Percentiles rank a stretch among this genome's conserved stretches.
Evolutionary conservation across 2,329 filamentous ascomycete species (phyloP).

Genomic region (Cytospora piceicola): DNA sequence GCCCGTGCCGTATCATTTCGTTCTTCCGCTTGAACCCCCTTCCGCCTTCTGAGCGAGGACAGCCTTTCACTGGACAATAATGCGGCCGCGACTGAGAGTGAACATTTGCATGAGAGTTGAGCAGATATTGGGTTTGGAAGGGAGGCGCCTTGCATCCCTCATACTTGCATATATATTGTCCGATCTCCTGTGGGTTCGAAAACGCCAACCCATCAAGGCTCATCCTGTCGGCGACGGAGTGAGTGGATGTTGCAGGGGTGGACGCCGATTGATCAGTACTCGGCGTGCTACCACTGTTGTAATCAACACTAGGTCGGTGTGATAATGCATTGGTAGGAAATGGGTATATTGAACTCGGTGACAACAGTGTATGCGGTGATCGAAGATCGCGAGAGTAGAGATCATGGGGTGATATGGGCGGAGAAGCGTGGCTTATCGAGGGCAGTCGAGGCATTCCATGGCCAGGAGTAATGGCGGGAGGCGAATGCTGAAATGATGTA

Average conservation of each 20-base stretch:
- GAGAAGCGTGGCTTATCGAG: slow-evolving; percentile 45
- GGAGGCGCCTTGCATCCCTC: slow-evolving; percentile 70
- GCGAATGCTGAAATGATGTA: slow-evolving; percentile 38
- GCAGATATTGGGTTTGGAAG: slow-evolving; percentile 76
- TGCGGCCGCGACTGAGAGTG: slow-evolving; percentile 69
- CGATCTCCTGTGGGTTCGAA: slow-evolving; percentile 50
- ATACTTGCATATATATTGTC: slow-evolving; percentile 61
- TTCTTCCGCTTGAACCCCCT: slow-evolving; percentile 75
- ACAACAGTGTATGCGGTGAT: slow-evolving; percentile 50
- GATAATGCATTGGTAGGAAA: slow-evolving; percentile 37
- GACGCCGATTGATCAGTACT: slow-evolving; percentile 49
- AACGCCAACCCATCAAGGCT: slow-evolving; percentile 53
- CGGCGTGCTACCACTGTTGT: slow-evolving; percentile 48
- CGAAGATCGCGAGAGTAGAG: slow-evolving; percentile 49
- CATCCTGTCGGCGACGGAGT: slow-evolving; percentile 55
- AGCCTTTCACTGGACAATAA: slow-evolving; percentile 66
- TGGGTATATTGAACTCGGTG: slow-evolving; percentile 45
- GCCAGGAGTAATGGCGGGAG: slow-evolving; percentile 39
- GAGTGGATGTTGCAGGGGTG: slow-evolving; percentile 46
- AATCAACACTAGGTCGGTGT: slow-evolving; percentile 47
- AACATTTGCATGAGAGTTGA: slow-evolving; percentile 79
- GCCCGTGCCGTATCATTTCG: slow-evolving; percentile 75
- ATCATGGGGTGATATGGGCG: slow-evolving; percentile 56
- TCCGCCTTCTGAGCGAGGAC: slow-evolving; percentile 65
- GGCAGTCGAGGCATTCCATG: slow-evolving; percentile 41